phyloP scores from a whole-genome alignment of 345 rosid genomes.

The Rhodamnia rubescens region DNA sequence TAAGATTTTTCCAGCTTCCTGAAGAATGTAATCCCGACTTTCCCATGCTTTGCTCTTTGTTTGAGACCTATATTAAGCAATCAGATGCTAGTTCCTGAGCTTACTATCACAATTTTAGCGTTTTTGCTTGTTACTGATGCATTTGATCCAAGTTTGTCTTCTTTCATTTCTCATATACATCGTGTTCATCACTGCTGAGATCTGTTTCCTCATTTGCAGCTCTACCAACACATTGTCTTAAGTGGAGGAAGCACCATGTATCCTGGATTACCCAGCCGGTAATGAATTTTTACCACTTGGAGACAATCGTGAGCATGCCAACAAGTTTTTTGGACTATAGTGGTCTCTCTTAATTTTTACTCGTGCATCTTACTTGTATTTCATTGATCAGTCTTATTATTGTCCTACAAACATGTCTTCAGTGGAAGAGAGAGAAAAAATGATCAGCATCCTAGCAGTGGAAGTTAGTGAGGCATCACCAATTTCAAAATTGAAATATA shows the following conservation, averaged over 20 bases:
- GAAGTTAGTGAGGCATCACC: background rate
- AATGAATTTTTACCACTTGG: background rate
- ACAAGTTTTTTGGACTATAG: background rate
- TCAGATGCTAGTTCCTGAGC: background rate
- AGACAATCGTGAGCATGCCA: background rate
- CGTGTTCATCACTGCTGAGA: background rate
- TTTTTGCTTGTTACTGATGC: background rate
- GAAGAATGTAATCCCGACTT: background rate
- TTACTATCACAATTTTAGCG: background rate
- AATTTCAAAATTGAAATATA: background rate
- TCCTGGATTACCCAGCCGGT: constrained; percentile 99
- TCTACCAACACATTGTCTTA: constrained; percentile 93
- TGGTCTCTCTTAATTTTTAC: background rate
- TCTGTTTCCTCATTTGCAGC: constrained; percentile 32
- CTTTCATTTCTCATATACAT: background rate
- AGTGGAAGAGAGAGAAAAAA: background rate
- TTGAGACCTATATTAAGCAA: background rate
- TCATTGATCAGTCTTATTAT: background rate
- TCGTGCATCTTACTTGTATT: background rate
- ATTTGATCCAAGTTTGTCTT: background rate
- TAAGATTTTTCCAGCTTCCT: background rate
- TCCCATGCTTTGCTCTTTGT: background rate
- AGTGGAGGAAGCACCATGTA: constrained; percentile 99
- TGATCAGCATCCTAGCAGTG: background rate
- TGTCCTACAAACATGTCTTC: background rate